Evolutionary conservation across 139 green algal genomes (phyloP).

Genomic region (Tetraselmis chui): DNA sequence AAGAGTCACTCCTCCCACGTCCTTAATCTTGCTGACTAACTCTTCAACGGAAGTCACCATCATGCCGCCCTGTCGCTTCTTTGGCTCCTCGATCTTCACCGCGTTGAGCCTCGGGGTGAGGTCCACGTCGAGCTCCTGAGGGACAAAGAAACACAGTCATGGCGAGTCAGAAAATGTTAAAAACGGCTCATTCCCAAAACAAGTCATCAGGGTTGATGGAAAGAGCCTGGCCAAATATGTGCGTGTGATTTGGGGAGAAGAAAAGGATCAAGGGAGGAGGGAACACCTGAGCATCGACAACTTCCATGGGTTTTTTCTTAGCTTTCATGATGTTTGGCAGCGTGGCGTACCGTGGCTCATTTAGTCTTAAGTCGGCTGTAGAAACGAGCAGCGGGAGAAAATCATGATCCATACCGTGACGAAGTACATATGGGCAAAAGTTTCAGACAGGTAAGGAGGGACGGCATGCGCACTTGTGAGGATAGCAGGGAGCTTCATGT

Average conservation of each 20-base stretch:
- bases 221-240: neutral
- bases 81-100: neutral
- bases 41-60: neutral
- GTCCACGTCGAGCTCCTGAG: constrained; percentile 43
- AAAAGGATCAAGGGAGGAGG: neutral
- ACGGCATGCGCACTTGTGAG: no score
- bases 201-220: neutral
- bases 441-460: no score
- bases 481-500: constrained; percentile 72
- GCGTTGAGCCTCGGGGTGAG: constrained; percentile 31
- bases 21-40: neutral
- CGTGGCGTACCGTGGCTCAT: constrained; percentile 85
- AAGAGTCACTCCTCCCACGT: neutral
- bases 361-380: constrained; percentile 89
- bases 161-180: neutral
- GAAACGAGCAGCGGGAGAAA: no score
- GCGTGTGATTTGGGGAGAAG: neutral
- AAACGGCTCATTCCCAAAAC: neutral
- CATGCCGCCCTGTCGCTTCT: neutral
- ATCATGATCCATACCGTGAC: neutral
- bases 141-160: neutral
- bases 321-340: constrained; percentile 90
- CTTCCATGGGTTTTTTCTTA: constrained; percentile 82
- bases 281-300: constrained; percentile 20
- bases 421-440: no score